Percentiles rank a stretch among this genome's conserved stretches.
Conservation (phyloP, 169 alveolate genomes). For the Babesia divergens region DNA sequence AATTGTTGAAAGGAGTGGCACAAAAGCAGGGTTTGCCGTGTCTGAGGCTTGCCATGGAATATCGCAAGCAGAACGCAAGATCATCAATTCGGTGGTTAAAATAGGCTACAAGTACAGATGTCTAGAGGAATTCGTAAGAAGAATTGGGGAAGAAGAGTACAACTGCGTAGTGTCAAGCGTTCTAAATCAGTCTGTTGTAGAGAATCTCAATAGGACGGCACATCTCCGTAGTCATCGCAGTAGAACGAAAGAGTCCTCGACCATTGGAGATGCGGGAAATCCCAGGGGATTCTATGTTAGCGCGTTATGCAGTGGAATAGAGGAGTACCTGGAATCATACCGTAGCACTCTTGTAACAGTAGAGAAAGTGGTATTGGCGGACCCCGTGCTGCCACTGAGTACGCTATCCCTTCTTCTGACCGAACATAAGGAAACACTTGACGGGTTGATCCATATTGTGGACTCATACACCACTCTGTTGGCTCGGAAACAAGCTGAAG, state of each 20-base stretch:
- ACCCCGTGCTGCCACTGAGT: conserved; percentile 64
- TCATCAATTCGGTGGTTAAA: conserved; percentile 59
- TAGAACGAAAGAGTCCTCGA: no score
- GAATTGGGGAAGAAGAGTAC: conserved; percentile 45
- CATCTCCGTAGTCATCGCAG: no score
- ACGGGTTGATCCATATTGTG: conserved; percentile 40
- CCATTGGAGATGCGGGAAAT: conserved; percentile 38
- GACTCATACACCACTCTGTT: neutral
- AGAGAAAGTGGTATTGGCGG: conserved; percentile 63
- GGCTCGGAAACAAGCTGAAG: neutral
- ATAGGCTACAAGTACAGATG: conserved; percentile 47
- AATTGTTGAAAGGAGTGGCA: conserved; percentile 40
- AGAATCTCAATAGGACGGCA: no score
- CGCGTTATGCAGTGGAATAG: conserved; percentile 65
- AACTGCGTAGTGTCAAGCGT: conserved; percentile 35
- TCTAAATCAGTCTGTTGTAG: no score
- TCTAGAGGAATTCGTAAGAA: conserved; percentile 21
- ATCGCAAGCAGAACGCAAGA: conserved; percentile 58
- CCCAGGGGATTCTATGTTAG: conserved; percentile 66
- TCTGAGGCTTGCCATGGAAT: conserved; percentile 47
- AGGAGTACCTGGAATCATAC: conserved; percentile 61
- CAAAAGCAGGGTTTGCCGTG: conserved; percentile 37
- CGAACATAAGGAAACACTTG: conserved; percentile 64
- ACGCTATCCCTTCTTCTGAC: conserved; percentile 60
- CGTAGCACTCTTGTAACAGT: conserved; percentile 51